Evolutionary conservation across 2,329 filamentous ascomycete genomes (phyloP), one percentile per base, ranked within the genome.

Genomic region (Huntiella moniliformis): DNA sequence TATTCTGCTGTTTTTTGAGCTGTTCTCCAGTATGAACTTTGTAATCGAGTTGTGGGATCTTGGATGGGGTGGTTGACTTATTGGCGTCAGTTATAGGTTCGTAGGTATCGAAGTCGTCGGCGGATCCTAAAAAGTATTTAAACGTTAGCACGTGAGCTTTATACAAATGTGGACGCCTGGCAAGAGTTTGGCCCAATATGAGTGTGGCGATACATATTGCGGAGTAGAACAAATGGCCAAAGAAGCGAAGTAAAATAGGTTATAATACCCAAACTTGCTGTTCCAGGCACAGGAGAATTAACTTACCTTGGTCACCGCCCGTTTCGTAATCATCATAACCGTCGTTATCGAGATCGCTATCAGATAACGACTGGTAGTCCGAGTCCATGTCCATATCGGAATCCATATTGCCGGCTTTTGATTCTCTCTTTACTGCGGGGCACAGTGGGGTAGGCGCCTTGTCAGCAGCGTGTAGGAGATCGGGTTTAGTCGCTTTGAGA

Each of bases 341-440:
- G 60, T 80, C 71, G 50, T 84, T 73, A 52, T 82, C 79, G 46
- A 79, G 77, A 37, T 79, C 79, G 53, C 56, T 50, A 15, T 28
- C 22, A 57, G 82, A 93, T 37, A 79, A 70, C 57, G 78, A 77
- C 55, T 82, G 92, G 73, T 91, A 81, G 61, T 87, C 87, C 50
- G 91, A 81, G 61, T 87, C 87, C 51, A 95, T 88, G 57, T 95
- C 86, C 56, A 15, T 17, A 5, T 96, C 88, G 6, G 87, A 95
- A 65, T 94, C 86, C 87, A 95, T 95, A 52, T 67, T 73, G 60
- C 66, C 66, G 44, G 64, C 68, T 22, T 33, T 47, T 13, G 42
- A n/a, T 43, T 15, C 22, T 34, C 35, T 36, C 6, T 10, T 28
- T 28, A 28, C 22, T 28, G 22, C 22, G 22, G 22, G 22, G 22